These are phyloP conservation scores for Aspergillus brunneoviolaceus DNA, from an alignment of 2,329 filamentous ascomycete species.

Conservation along the genomic window DNA sequence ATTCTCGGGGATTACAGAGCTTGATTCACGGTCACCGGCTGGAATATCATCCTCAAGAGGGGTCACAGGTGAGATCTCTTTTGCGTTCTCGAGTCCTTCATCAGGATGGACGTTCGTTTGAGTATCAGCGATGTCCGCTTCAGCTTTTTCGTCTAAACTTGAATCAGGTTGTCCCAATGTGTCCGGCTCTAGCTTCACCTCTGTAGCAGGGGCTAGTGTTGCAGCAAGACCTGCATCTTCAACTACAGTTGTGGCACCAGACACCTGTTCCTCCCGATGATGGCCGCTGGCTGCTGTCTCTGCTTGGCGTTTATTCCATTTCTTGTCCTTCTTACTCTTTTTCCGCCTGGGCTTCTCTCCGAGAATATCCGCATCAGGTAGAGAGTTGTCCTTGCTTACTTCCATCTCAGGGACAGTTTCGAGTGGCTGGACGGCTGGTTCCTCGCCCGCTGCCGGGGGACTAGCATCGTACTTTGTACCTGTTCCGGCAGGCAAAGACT, in stretches of 20 bases:
- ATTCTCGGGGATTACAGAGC: too few relatives aligned
- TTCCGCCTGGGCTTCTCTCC: conserved; percentile 15
- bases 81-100: neutral
- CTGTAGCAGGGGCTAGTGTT: neutral
- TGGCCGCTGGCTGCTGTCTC: conserved; percentile 7
- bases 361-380: conserved; percentile 10
- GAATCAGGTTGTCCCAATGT: neutral
- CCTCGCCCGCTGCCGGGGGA: conserved; percentile 20
- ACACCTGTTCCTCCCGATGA: conserved; percentile 5
- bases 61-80: too few relatives aligned
- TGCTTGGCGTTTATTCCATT: conserved; percentile 24
- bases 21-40: too few relatives aligned
- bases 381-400: conserved; percentile 1
- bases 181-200: neutral
- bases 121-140: neutral
- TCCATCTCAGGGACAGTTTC: conserved; percentile 7
- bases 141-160: neutral
- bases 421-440: conserved; percentile 14
- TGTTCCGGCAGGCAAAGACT: neutral
- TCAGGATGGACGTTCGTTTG: too few relatives aligned
- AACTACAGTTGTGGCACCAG: neutral
- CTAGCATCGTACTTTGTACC: neutral
- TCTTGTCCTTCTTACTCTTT: conserved; percentile 30
- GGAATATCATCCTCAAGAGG: too few relatives aligned
- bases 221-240: neutral